These are phyloP conservation scores for Ilyonectria mors-panacis DNA, from an alignment of 2,329 filamentous ascomycete species.

Conservation along the genomic window DNA sequence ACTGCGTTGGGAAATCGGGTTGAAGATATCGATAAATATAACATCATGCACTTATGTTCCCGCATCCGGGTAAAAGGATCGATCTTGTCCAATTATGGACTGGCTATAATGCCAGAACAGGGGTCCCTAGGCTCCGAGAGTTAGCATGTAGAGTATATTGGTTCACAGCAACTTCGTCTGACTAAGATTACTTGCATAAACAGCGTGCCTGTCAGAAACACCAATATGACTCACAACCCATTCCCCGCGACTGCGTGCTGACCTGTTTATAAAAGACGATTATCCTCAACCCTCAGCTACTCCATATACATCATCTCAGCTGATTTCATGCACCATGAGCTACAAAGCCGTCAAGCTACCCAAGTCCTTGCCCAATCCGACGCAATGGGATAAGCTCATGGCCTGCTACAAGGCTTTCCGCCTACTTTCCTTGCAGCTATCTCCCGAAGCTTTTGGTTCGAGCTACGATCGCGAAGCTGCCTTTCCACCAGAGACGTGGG, in stretches of 20 bases:
- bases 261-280: background rate
- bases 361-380: background rate
- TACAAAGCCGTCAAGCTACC: slow-evolving; percentile 5
- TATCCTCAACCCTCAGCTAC: background rate
- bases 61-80: too few relatives aligned
- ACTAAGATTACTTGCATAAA: background rate
- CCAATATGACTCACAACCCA: background rate
- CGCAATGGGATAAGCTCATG: slow-evolving; percentile 17
- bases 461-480: slow-evolving; percentile 20
- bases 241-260: background rate
- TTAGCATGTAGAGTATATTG: too few relatives aligned
- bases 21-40: too few relatives aligned
- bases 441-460: slow-evolving; percentile 34
- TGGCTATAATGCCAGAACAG: too few relatives aligned
- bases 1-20: too few relatives aligned
- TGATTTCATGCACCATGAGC: background rate
- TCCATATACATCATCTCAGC: too few relatives aligned
- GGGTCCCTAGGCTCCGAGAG: too few relatives aligned
- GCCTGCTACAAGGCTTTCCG: slow-evolving; percentile 29
- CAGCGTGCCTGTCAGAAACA: too few relatives aligned
- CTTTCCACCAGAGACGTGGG: slow-evolving; percentile 17
- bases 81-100: too few relatives aligned
- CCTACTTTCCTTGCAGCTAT: slow-evolving; percentile 23
- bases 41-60: too few relatives aligned
- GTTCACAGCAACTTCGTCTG: background rate